Percentiles rank a stretch among this genome's conserved stretches.
phyloP scores from a whole-genome alignment of 2,329 filamentous ascomycete genomes.

The Zasmidium cellare region DNA sequence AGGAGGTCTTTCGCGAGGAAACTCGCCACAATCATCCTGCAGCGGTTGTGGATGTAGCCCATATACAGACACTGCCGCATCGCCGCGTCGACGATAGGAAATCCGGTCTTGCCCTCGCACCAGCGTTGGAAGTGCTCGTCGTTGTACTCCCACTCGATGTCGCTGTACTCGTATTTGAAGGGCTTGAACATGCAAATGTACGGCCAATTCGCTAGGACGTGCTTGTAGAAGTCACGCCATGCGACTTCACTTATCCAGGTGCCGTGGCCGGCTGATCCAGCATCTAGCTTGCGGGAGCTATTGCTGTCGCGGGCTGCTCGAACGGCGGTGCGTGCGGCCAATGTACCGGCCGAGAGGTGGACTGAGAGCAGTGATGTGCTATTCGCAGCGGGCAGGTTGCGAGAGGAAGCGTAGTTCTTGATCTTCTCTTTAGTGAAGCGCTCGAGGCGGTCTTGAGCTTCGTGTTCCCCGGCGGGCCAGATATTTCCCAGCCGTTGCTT shows the following conservation, averaged over 20 bases:
- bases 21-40: conserved; percentile 79
- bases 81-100: conserved; percentile 80
- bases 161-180: conserved; percentile 81
- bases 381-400: conserved; percentile 65
- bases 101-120: conserved; percentile 73
- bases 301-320: conserved; percentile 63
- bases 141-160: conserved; percentile 81
- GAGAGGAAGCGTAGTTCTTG: conserved; percentile 59
- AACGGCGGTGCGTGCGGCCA: conserved; percentile 68
- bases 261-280: conserved; percentile 64
- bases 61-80: conserved; percentile 73
- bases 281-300: conserved; percentile 63
- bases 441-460: conserved; percentile 63
- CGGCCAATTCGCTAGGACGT: conserved; percentile 82
- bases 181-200: conserved; percentile 77
- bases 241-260: conserved; percentile 81
- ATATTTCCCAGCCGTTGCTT: conserved; percentile 55
- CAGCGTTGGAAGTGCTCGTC: conserved; percentile 68
- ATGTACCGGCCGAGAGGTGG: conserved; percentile 68
- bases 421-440: conserved; percentile 69
- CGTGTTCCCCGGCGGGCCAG: conserved; percentile 76
- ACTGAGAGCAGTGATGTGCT: conserved; percentile 70
- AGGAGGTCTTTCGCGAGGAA: conserved; percentile 80
- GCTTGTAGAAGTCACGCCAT: conserved; percentile 86
- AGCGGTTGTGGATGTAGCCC: conserved; percentile 82